Evolutionary conservation across 73 alveolate species (phyloP).

Genomic region (Tetrahymena malaccensis): DNA sequence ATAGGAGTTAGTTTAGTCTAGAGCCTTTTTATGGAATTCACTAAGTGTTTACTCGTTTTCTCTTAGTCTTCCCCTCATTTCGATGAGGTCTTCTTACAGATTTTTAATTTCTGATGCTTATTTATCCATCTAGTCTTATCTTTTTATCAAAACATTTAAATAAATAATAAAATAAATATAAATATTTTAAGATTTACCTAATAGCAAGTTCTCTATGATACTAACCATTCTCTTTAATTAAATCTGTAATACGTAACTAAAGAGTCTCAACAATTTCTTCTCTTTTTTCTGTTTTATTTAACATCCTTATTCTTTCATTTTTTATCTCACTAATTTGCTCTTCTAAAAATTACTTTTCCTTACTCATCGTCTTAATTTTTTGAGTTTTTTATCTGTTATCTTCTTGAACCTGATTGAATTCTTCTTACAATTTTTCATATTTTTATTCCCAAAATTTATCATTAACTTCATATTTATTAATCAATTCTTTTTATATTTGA

Average conservation of each 20-base stretch:
- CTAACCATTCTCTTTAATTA: conserved; percentile 23
- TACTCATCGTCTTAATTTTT: conserved; percentile 16
- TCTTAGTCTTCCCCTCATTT: not conserved
- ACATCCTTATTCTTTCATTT: not conserved
- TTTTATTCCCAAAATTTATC: conserved; percentile 26
- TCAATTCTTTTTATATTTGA: not conserved
- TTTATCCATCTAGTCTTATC: not conserved
- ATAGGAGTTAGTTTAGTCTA: conserved; percentile 13
- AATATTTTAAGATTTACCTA: not conserved
- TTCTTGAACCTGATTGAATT: conserved; percentile 3
- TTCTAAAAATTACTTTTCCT: conserved; percentile 5
- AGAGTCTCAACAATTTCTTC: conserved; percentile 23
- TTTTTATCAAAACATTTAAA: not conserved
- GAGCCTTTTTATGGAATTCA: conserved; percentile 43
- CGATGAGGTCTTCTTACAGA: not conserved
- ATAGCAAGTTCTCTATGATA: conserved; percentile 10
- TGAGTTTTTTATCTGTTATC: conserved; percentile 6
- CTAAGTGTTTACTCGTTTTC: conserved; percentile 21
- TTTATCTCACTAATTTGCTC: not conserved
- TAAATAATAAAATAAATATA: no score
- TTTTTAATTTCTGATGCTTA: not conserved
- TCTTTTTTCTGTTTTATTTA: conserved; percentile 27
- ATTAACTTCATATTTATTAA: conserved; percentile 33
- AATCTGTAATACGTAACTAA: conserved; percentile 3
- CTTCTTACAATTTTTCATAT: conserved; percentile 15